These are phyloP conservation scores for Nemania sp. DNA, from an alignment of 2,329 filamentous ascomycete species.

Conservation along the genomic window DNA sequence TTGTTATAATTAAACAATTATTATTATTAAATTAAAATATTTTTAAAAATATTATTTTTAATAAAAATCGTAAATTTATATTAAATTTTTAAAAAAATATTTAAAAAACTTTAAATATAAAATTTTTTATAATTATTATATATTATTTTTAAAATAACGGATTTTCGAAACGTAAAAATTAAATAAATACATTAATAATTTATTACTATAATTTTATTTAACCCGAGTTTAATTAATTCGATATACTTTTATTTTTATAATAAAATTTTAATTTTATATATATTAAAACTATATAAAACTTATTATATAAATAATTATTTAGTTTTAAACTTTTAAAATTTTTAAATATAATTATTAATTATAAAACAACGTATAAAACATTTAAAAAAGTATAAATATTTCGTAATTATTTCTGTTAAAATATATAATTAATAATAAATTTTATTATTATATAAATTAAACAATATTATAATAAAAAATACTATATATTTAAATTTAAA, in stretches of 20 bases:
- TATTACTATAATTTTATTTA: background rate
- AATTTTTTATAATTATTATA: background rate
- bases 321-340: background rate
- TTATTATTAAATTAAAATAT: background rate
- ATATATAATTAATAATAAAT: background rate
- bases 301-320: background rate
- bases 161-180: background rate
- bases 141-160: background rate
- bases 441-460: background rate
- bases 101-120: background rate
- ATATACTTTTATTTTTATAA: background rate
- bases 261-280: background rate
- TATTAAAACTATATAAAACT: background rate
- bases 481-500: background rate
- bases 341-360: background rate
- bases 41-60: background rate
- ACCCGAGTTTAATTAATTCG: background rate
- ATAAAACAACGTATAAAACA: background rate
- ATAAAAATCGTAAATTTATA: background rate
- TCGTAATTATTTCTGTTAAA: background rate
- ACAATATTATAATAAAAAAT: background rate
- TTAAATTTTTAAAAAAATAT: background rate
- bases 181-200: background rate
- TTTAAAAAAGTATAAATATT: background rate
- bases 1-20: background rate